Percentiles rank a stretch among this genome's conserved stretches.
These are phyloP conservation scores for Daldinia grandis DNA, from an alignment of 495 filamentous ascomycete genomes.

Conservation along the genomic window DNA sequence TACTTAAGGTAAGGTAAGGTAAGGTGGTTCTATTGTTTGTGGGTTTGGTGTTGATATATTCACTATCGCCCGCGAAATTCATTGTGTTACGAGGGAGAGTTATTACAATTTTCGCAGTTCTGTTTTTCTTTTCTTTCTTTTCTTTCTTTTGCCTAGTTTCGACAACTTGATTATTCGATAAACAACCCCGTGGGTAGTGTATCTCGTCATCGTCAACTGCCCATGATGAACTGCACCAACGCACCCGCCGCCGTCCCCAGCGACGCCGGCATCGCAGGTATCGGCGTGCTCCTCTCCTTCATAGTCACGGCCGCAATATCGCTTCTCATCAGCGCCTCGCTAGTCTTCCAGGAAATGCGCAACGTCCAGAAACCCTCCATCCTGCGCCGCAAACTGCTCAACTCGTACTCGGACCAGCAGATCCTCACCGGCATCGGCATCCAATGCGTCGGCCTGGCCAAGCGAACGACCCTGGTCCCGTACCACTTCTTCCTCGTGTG, in stretches of 20 bases:
- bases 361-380: slow-evolving; percentile 45
- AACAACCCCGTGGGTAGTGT: neutral
- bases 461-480: slow-evolving; percentile 57
- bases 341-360: slow-evolving; percentile 58
- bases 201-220: neutral
- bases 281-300: slow-evolving; percentile 68
- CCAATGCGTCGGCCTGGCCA: slow-evolving; percentile 60
- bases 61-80: too few relatives aligned
- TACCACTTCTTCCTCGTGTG: slow-evolving; percentile 72
- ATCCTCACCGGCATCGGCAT: slow-evolving; percentile 69
- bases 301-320: slow-evolving; percentile 61
- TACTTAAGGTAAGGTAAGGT: too few relatives aligned
- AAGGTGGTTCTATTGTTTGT: too few relatives aligned
- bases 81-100: too few relatives aligned
- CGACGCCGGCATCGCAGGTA: slow-evolving; percentile 66
- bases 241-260: slow-evolving; percentile 54
- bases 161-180: too few relatives aligned
- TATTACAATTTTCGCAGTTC: too few relatives aligned
- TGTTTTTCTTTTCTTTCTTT: too few relatives aligned
- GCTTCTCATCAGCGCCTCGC: slow-evolving; percentile 54
- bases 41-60: too few relatives aligned
- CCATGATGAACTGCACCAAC: slow-evolving; percentile 53
- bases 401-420: slow-evolving; percentile 67
- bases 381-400: slow-evolving; percentile 64
- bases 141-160: too few relatives aligned